These are phyloP conservation scores for Geosmithia flava DNA, from an alignment of 2,329 filamentous ascomycete genomes.

Conservation along the genomic window DNA sequence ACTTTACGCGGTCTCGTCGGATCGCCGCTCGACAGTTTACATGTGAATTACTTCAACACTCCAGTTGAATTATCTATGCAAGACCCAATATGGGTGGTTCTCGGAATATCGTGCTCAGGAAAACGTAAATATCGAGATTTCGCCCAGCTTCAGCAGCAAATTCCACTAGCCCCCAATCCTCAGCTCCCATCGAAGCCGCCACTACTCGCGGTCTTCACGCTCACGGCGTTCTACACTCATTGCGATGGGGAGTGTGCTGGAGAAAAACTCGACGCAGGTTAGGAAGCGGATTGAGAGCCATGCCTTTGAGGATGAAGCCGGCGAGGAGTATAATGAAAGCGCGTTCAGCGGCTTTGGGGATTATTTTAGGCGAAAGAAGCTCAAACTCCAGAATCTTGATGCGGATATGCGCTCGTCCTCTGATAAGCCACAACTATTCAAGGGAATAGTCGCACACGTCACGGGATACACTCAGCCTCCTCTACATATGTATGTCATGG, in stretches of 20 bases:
- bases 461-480: conserved; percentile 95
- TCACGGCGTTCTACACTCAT: neutral
- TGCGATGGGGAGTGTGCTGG: conserved; percentile 46
- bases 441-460: conserved; percentile 79
- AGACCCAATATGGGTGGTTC: neutral
- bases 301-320: conserved; percentile 66
- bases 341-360: conserved; percentile 82
- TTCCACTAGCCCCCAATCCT: too few relatives aligned
- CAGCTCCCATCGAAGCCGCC: neutral
- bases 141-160: neutral
- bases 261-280: conserved; percentile 50
- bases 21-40: neutral
- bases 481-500: conserved; percentile 50
- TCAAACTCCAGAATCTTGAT: conserved; percentile 93
- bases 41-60: neutral
- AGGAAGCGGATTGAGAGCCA: conserved; percentile 52
- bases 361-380: conserved; percentile 91
- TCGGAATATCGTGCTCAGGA: neutral
- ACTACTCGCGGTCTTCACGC: neutral
- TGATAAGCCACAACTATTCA: conserved; percentile 76
- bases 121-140: neutral
- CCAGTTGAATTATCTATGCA: neutral
- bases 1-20: conserved; percentile 3
- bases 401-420: conserved; percentile 58
- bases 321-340: conserved; percentile 83